phyloP scores from a whole-genome alignment of 2,329 filamentous ascomycete species.

The Ophiostoma sp. region DNA sequence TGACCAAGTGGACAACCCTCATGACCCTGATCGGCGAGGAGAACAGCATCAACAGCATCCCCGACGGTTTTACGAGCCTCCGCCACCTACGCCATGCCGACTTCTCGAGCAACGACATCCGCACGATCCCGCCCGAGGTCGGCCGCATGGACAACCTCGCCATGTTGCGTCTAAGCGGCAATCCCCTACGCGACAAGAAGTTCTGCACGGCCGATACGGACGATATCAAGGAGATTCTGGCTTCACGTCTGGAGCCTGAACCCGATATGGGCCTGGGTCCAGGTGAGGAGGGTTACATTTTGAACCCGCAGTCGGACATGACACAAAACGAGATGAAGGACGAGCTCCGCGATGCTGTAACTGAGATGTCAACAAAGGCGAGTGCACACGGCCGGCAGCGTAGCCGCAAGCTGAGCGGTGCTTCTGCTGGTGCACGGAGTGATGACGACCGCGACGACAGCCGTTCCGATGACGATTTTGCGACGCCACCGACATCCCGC shows the following conservation, averaged over 20 bases:
- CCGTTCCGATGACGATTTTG: conserved; percentile 58
- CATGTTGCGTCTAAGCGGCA: conserved; percentile 78
- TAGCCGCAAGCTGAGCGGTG: conserved; percentile 22
- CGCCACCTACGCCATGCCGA: conserved; percentile 72
- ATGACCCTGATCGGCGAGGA: conserved; percentile 75
- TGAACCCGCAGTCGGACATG: background rate
- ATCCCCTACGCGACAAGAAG: conserved; percentile 85
- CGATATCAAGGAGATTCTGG: conserved; percentile 74
- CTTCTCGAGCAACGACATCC: conserved; percentile 82
- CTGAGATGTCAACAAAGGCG: conserved; percentile 17
- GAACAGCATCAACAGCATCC: conserved; percentile 76
- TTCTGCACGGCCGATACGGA: conserved; percentile 77
- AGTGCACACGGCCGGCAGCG: conserved; percentile 11
- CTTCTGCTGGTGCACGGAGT: conserved; percentile 24
- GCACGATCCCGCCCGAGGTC: conserved; percentile 71
- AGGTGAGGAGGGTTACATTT: background rate
- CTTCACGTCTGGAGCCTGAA: conserved; percentile 62
- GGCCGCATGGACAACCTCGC: conserved; percentile 76
- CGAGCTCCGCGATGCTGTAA: conserved; percentile 28
- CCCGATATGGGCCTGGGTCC: conserved; percentile 24
- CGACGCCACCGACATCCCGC: conserved; percentile 57
- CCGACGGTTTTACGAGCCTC: conserved; percentile 70
- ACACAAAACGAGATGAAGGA: conserved; percentile 16
- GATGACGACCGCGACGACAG: conserved; percentile 43
- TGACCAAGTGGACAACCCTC: conserved; percentile 72